Conservation (phyloP, 257 asterid species). For the Knoxia roxburghii region DNA sequence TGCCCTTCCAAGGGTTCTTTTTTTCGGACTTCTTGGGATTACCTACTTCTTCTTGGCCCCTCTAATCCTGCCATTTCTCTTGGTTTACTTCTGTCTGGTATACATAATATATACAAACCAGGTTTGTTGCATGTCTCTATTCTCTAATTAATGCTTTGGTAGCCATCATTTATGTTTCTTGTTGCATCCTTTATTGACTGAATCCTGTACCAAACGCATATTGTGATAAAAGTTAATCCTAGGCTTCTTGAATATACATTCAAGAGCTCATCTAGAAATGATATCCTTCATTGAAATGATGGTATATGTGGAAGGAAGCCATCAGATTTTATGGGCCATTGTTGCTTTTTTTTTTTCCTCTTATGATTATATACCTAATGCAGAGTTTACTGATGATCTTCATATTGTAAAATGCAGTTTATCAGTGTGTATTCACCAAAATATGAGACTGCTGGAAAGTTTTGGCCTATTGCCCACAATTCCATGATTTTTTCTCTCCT, state of each 20-base stretch:
- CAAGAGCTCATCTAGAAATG: background rate
- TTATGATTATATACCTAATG: slow-evolving; percentile 1
- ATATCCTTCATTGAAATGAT: too few relatives aligned
- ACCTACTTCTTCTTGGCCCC: slow-evolving; percentile 76
- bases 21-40: slow-evolving; percentile 39
- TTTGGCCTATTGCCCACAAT: slow-evolving; percentile 41
- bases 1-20: slow-evolving; percentile 74
- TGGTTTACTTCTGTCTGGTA: slow-evolving; percentile 73
- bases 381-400: background rate
- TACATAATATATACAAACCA: slow-evolving; percentile 78
- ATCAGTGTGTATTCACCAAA: slow-evolving; percentile 33
- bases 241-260: background rate
- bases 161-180: background rate
- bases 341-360: background rate
- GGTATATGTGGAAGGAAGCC: too few relatives aligned
- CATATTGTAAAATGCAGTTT: slow-evolving; percentile 22
- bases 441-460: slow-evolving; percentile 39
- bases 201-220: background rate
- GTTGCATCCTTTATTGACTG: background rate
- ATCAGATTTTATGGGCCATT: background rate
- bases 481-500: slow-evolving; percentile 36
- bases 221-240: background rate
- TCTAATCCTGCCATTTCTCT: slow-evolving; percentile 66
- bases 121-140: slow-evolving; percentile 30
- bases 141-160: background rate